Evolutionary conservation across 148 eudicot species (phyloP).

Genomic region (Vaccinium myrtillus): DNA sequence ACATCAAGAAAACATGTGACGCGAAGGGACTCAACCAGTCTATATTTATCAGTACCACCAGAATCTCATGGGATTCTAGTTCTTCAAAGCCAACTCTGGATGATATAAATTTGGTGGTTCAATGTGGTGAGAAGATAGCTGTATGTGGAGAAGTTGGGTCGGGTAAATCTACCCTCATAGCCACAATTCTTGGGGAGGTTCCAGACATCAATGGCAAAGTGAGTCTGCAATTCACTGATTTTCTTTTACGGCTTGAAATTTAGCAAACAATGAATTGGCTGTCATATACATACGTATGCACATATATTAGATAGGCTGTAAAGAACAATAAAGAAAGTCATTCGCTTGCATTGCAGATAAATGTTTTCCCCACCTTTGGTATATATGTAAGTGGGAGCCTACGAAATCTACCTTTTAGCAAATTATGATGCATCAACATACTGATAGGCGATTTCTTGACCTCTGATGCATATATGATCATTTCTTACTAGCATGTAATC

Average conservation of each 20-base stretch:
- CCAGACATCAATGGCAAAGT: slow-evolving; percentile 26
- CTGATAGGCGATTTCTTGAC: no score
- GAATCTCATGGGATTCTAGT: slow-evolving; percentile 43
- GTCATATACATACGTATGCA: background rate
- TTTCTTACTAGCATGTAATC: no score
- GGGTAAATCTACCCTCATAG: slow-evolving; percentile 64
- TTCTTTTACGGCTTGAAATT: background rate
- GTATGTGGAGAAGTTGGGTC: slow-evolving; percentile 74
- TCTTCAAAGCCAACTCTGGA: slow-evolving; percentile 31
- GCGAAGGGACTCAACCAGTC: slow-evolving; percentile 14
- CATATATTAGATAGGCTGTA: background rate
- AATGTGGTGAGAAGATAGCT: slow-evolving; percentile 49
- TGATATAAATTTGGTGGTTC: slow-evolving; percentile 34
- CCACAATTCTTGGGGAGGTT: slow-evolving; percentile 62
- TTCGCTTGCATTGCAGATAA: background rate
- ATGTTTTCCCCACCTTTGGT: background rate
- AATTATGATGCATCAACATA: no score
- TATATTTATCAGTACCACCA: slow-evolving; percentile 22
- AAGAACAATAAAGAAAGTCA: background rate
- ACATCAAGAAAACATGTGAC: slow-evolving; percentile 4
- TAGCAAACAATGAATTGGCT: background rate
- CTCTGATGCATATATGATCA: no score
- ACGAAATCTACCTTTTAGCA: no score
- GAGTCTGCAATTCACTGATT: slow-evolving; percentile 21
- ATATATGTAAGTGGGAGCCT: no score